Evolutionary conservation across 192 early-diverging fungal genomes (phyloP).

Genomic region (Coemansia sp.): DNA sequence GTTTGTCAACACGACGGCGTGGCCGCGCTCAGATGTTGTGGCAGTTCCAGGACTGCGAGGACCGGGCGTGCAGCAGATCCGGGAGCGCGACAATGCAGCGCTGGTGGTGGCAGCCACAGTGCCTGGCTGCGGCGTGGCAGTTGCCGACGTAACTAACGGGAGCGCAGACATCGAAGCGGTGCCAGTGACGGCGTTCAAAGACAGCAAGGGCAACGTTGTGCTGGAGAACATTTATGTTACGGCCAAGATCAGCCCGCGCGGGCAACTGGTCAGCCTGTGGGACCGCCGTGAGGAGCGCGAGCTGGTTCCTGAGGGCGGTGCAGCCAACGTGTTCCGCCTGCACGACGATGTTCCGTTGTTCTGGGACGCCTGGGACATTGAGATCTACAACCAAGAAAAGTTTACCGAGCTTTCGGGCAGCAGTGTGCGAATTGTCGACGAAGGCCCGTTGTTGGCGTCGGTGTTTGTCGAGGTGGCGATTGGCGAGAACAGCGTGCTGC

Average conservation of each 20-base stretch:
- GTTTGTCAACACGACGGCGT: conserved; percentile 67
- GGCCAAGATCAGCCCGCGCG: conserved; percentile 69
- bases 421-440: conserved; percentile 59
- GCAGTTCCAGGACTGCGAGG: conserved; percentile 55
- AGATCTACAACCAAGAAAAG: conserved; percentile 94
- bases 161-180: background rate
- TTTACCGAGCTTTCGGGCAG: conserved; percentile 59
- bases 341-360: conserved; percentile 86
- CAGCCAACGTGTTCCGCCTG: conserved; percentile 71
- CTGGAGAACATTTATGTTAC: conserved; percentile 77
- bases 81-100: conserved; percentile 26
- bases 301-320: conserved; percentile 34
- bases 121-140: conserved; percentile 22
- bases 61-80: conserved; percentile 24
- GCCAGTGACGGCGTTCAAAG: conserved; percentile 31
- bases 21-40: conserved; percentile 70
- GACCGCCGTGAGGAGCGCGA: conserved; percentile 61
- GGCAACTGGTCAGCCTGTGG: conserved; percentile 68
- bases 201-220: conserved; percentile 40
- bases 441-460: conserved; percentile 80
- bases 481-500: conserved; percentile 64
- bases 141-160: conserved; percentile 9
- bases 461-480: conserved; percentile 67
- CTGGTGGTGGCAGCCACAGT: conserved; percentile 37
- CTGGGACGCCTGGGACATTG: conserved; percentile 90